phyloP scores from a whole-genome alignment of 495 filamentous ascomycete genomes.

The Penicillium pancosmium region DNA sequence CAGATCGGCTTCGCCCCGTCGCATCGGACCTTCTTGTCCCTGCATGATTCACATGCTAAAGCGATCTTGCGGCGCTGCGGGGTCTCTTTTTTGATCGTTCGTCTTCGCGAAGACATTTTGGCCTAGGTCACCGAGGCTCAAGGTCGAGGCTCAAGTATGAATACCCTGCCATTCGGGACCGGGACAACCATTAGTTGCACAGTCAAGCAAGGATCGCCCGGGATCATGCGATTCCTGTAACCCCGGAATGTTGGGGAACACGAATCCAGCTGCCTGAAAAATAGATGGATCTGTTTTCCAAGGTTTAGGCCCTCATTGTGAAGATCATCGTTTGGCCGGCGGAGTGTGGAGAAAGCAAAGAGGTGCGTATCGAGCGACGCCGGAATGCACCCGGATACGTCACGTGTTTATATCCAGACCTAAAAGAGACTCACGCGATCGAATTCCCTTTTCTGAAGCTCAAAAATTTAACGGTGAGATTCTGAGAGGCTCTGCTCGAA shows the following conservation, averaged over 20 bases:
- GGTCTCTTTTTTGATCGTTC: slow-evolving; percentile 17
- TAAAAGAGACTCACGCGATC: background rate
- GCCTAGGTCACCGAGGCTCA: background rate
- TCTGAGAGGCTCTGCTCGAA: background rate
- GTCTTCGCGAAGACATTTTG: slow-evolving; percentile 23
- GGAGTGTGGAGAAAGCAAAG: slow-evolving; percentile 6
- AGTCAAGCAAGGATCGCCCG: background rate
- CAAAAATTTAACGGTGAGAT: background rate
- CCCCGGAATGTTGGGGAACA: slow-evolving; percentile 1
- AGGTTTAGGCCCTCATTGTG: background rate
- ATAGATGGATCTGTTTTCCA: background rate
- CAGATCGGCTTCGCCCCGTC: slow-evolving; percentile 50
- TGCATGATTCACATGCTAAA: slow-evolving; percentile 44
- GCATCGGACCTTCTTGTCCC: slow-evolving; percentile 45
- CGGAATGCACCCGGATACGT: slow-evolving; percentile 10
- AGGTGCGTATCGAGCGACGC: background rate
- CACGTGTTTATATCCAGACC: slow-evolving; percentile 11
- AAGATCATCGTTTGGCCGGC: background rate
- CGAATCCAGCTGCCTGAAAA: slow-evolving; percentile 4
- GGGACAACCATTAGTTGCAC: slow-evolving; percentile 1
- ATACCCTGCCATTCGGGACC: slow-evolving; percentile 3
- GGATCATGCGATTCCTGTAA: background rate
- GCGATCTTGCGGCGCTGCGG: slow-evolving; percentile 32
- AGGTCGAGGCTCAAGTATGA: slow-evolving; percentile 1
- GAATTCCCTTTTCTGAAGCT: background rate